Evolutionary conservation across 1,284 basidiomycete species (phyloP).

Genomic region (Stygiomarasmius scandens): DNA sequence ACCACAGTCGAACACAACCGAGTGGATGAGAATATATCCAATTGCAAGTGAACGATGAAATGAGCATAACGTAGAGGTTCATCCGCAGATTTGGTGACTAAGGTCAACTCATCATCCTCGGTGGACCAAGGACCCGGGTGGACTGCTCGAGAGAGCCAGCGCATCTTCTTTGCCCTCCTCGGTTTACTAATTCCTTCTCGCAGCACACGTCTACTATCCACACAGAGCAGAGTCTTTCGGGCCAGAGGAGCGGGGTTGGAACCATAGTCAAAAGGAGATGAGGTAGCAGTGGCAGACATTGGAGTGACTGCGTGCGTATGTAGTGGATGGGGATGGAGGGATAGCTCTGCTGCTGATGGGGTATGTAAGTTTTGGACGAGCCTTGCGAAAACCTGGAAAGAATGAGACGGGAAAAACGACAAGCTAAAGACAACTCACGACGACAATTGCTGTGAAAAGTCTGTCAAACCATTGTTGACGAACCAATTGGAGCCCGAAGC

Average conservation of each 20-base stretch:
- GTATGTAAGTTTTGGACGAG: neutral
- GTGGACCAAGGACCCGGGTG: too few species aligned
- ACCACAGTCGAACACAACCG: too few species aligned
- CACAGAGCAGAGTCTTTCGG: conserved; percentile 1
- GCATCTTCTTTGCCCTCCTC: too few species aligned
- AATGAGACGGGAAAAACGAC: too few species aligned
- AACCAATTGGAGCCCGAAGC: conserved; percentile 48
- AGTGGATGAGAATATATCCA: too few species aligned
- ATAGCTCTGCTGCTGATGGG: neutral
- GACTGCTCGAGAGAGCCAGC: too few species aligned
- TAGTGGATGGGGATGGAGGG: neutral
- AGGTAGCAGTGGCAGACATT: neutral
- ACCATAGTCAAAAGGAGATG: conserved; percentile 11
- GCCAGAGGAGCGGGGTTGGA: neutral
- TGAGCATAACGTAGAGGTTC: too few species aligned
- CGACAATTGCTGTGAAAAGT: neutral
- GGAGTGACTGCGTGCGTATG: neutral
- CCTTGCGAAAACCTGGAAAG: neutral
- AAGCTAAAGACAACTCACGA: neutral
- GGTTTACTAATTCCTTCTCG: too few species aligned
- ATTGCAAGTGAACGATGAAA: too few species aligned
- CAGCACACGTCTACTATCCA: too few species aligned
- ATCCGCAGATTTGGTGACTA: too few species aligned
- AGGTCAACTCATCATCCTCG: too few species aligned
- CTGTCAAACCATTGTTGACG: conserved; percentile 43